Evolutionary conservation across 1,284 basidiomycete genomes (phyloP).

Genomic region (Trametes versicolor): DNA sequence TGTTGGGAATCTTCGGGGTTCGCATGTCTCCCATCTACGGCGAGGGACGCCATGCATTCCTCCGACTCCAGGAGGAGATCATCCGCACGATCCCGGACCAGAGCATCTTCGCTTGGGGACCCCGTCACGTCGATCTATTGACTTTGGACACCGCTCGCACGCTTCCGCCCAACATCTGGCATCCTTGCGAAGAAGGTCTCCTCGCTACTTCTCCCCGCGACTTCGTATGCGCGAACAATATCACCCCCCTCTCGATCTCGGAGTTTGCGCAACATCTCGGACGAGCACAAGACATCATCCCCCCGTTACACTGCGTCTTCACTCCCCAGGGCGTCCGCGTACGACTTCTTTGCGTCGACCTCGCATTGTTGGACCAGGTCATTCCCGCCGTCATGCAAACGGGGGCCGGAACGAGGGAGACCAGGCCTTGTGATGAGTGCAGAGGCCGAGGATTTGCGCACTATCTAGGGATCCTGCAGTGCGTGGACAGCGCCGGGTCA

Average conservation of each 20-base stretch:
- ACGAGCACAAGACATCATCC: neutral
- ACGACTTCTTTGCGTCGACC: too few relatives aligned
- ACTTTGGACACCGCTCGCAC: too few relatives aligned
- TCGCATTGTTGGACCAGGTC: too few relatives aligned
- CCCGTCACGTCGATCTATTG: too few relatives aligned
- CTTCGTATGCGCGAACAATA: neutral
- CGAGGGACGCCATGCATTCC: slow-evolving; percentile 12
- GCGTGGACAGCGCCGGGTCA: too few relatives aligned
- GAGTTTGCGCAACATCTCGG: neutral
- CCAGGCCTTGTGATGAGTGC: too few relatives aligned
- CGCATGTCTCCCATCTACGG: slow-evolving; percentile 17
- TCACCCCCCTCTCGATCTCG: neutral
- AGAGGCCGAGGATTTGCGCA: too few relatives aligned
- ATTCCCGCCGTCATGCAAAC: too few relatives aligned
- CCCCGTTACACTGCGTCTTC: neutral
- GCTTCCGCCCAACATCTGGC: neutral
- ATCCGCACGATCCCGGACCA: neutral
- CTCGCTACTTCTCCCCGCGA: neutral
- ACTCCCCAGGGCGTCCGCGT: neutral
- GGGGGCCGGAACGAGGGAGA: too few relatives aligned
- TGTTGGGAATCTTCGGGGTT: slow-evolving; percentile 19
- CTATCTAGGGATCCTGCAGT: too few relatives aligned
- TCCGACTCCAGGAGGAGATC: slow-evolving; percentile 18
- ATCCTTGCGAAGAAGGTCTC: neutral
- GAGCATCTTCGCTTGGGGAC: slow-evolving; percentile 14